Evolutionary conservation across 768 basidiomycete genomes (phyloP), one percentile per base, ranked within the genome.

Genomic region (Epithele typhae): DNA sequence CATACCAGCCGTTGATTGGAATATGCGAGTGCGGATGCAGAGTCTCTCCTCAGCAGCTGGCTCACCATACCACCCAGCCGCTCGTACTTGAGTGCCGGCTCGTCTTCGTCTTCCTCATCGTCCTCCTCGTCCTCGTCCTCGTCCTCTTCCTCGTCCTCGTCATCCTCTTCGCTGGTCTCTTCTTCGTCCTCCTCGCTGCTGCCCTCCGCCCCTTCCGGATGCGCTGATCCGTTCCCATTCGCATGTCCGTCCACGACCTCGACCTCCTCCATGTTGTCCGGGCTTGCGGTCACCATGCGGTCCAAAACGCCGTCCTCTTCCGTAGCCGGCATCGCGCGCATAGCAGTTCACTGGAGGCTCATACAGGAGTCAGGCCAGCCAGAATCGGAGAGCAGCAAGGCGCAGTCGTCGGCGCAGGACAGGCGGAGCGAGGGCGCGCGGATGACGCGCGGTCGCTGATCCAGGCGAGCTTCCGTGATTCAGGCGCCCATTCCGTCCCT

Each of bases 71-170:
- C 88, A 19, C 76, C 76, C 44, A 96, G 76, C 36, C 87, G 81
- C 55, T 88, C 83, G 60, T 97, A 98, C 63, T 97, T 98, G 58
- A 98, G 73, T 0, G 87, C 78, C 27, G 89, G 93, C 68, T 95
- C 93, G 17, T 93, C 90, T 22, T 94, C 92, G 2, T 92, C 92
- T 0, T 84, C 84, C 0, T 82, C 82, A 0, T 81, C 82, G 0
- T 77, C 77, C 0, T 80, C 80, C 0, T 78, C 79, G 0, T 77
- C 76, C 0, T 74, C 77, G 0, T 76, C 75, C 0, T 74, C 75
- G 0, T 74, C 81, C 0, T 70, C 73, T 0, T 67, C 72, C 0
- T 56, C 64, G 0, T 59, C 61, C 4, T 58, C 64, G 2, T 56
- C 59, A 0, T 49, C 56, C 4, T 55, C 59, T 11, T 14, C 38